These are phyloP conservation scores for Salix exigua DNA, from an alignment of 345 rosid genomes.

Conservation along the genomic window DNA sequence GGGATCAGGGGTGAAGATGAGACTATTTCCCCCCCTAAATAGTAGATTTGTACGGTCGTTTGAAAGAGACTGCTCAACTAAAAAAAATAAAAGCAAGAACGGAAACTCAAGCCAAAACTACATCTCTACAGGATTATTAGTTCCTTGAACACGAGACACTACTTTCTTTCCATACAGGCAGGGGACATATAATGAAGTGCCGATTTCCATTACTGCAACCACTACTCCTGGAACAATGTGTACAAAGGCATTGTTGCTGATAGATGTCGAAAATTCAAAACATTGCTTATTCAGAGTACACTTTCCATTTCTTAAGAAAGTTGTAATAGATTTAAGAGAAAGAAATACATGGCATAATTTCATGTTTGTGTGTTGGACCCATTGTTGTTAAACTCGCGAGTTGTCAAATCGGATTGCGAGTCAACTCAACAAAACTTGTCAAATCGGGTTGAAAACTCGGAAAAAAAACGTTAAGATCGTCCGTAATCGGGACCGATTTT, in stretches of 20 bases:
- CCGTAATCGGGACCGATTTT: too few relatives aligned
- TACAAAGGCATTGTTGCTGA: background rate
- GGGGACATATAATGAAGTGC: background rate
- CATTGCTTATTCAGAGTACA: background rate
- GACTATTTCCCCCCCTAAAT: slow-evolving; percentile 5
- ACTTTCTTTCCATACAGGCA: background rate
- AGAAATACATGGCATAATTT: background rate
- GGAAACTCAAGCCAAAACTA: background rate
- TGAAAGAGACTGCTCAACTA: background rate
- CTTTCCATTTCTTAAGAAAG: background rate
- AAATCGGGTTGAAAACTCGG: too few relatives aligned
- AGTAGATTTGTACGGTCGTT: background rate
- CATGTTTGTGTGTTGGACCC: background rate
- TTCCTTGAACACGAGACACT: background rate
- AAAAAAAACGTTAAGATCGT: too few relatives aligned
- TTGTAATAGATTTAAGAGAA: background rate
- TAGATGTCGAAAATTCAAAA: background rate
- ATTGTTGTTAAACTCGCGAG: background rate
- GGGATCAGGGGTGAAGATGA: slow-evolving; percentile 15
- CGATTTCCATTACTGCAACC: background rate
- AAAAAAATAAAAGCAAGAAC: too few relatives aligned
- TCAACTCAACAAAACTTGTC: too few relatives aligned
- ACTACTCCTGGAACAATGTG: background rate
- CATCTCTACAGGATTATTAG: background rate
- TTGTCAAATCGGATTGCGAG: too few relatives aligned